phyloP scores from a whole-genome alignment of 257 asterid genomes.

The Forsythia viridissima region DNA sequence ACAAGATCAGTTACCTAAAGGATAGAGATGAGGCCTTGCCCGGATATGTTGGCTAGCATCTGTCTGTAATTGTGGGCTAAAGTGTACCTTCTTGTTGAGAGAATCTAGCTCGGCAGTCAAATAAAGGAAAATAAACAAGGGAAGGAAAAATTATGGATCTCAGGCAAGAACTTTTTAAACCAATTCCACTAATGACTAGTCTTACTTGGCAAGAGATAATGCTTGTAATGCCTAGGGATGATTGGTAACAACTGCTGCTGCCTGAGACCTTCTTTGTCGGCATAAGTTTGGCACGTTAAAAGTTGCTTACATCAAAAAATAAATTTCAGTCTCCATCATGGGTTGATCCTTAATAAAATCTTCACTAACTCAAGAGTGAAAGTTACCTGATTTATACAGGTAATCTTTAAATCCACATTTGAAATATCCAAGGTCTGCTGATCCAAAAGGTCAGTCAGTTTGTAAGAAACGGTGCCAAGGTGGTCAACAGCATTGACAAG shows the following conservation, averaged over 20 bases:
- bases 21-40: slow-evolving; percentile 56
- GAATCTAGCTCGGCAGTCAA: slow-evolving; percentile 53
- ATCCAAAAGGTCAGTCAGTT: slow-evolving; percentile 78
- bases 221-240: slow-evolving; percentile 98
- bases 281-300: slow-evolving; percentile 76
- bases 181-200: slow-evolving; percentile 2
- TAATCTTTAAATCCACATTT: slow-evolving; percentile 61
- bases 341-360: slow-evolving; percentile 3
- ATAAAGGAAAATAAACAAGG: slow-evolving; percentile 20
- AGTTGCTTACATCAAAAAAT: slow-evolving; percentile 53
- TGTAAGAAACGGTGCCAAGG: slow-evolving; percentile 92
- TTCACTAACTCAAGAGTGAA: slow-evolving; percentile 11
- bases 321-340: slow-evolving; percentile 30
- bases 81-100: slow-evolving; percentile 84
- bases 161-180: slow-evolving; percentile 5
- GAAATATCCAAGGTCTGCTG: slow-evolving; percentile 75
- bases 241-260: slow-evolving; percentile 89
- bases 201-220: slow-evolving; percentile 88
- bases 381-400: slow-evolving; percentile 74
- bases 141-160: slow-evolving; percentile 18
- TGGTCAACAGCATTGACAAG: slow-evolving; percentile 95
- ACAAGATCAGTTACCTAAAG: slow-evolving; percentile 56
- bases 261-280: slow-evolving; percentile 84
- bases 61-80: slow-evolving; percentile 61
- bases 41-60: slow-evolving; percentile 60